Evolutionary conservation across 352 stramenopile species (phyloP).

Genomic region (Pythium utonaiense): DNA sequence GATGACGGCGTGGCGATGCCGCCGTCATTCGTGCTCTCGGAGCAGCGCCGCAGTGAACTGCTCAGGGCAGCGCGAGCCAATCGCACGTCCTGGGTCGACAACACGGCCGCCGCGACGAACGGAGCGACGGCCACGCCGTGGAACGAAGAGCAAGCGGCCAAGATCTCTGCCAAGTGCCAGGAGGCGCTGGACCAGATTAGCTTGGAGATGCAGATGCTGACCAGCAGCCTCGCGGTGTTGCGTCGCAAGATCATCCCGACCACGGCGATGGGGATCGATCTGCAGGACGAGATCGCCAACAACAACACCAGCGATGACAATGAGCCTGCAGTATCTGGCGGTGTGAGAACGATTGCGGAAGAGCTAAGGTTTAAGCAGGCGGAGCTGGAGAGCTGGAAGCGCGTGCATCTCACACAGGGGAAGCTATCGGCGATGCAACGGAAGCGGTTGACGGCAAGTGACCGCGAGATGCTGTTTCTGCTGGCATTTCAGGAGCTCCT

Average conservation of each 20-base stretch:
- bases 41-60: conserved; percentile 67
- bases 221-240: conserved; percentile 13
- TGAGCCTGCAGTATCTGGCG: neutral
- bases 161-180: conserved; percentile 31
- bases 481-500: conserved; percentile 58
- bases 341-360: conserved; percentile 34
- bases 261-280: conserved; percentile 24
- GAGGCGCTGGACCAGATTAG: conserved; percentile 41
- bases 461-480: conserved; percentile 62
- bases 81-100: conserved; percentile 71
- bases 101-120: conserved; percentile 6
- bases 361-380: conserved; percentile 38
- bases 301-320: conserved; percentile 10
- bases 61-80: conserved; percentile 66
- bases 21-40: conserved; percentile 50
- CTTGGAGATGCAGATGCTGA: conserved; percentile 9
- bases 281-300: conserved; percentile 11
- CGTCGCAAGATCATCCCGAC: conserved; percentile 15
- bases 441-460: conserved; percentile 31
- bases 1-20: conserved; percentile 1
- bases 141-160: neutral
- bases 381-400: conserved; percentile 42
- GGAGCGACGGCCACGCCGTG: neutral
- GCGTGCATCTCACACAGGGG: conserved; percentile 19
- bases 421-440: conserved; percentile 16